Conservation (phyloP, 2,329 filamentous ascomycete species). For the Aspergillus uvarum region DNA sequence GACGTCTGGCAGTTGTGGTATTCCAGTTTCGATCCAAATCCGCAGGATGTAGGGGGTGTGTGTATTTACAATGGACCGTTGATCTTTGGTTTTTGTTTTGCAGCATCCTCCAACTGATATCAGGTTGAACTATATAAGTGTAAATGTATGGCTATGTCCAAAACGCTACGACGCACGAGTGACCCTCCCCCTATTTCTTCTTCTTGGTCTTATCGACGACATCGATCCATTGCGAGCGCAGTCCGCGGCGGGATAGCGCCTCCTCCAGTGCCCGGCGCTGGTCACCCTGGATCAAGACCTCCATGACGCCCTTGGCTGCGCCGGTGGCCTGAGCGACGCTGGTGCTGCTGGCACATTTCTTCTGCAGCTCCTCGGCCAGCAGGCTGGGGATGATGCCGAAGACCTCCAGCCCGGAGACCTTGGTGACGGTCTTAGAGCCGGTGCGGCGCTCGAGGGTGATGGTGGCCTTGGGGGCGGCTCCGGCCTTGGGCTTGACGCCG, state of each 20-base stretch:
- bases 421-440: slow-evolving; percentile 66
- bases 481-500: slow-evolving; percentile 60
- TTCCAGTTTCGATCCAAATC: too few species aligned
- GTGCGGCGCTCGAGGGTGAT: slow-evolving; percentile 64
- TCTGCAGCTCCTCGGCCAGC: slow-evolving; percentile 65
- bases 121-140: too few species aligned
- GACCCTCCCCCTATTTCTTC: slow-evolving; percentile 48
- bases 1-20: too few species aligned
- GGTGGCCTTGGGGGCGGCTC: slow-evolving; percentile 59
- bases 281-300: slow-evolving; percentile 67
- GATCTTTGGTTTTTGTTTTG: too few species aligned
- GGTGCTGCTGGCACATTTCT: slow-evolving; percentile 67
- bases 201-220: slow-evolving; percentile 68
- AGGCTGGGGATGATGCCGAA: slow-evolving; percentile 61
- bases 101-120: too few species aligned
- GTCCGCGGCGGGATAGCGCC: slow-evolving; percentile 59
- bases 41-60: too few species aligned
- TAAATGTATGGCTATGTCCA: too few species aligned
- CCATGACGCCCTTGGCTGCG: slow-evolving; percentile 63
- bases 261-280: slow-evolving; percentile 62
- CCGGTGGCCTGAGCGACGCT: slow-evolving; percentile 63
- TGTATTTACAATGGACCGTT: too few species aligned
- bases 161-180: too few species aligned
- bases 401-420: slow-evolving; percentile 60
- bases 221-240: slow-evolving; percentile 61